These are phyloP conservation scores for Ceratocystiopsis minuta DNA, from an alignment of 2,329 filamentous ascomycete genomes.

Conservation along the genomic window DNA sequence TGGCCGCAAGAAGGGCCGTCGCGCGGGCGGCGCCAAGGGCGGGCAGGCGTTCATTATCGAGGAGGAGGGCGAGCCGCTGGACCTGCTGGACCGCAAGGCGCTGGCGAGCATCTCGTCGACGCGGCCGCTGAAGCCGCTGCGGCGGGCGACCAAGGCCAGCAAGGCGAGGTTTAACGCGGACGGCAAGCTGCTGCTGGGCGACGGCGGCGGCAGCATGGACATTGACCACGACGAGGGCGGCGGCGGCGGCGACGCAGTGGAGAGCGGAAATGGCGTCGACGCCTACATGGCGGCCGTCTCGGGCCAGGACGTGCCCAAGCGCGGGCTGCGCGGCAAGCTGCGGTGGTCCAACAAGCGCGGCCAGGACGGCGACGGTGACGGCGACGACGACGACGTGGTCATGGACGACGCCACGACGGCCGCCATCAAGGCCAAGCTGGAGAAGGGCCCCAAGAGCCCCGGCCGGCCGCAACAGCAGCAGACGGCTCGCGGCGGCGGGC, in stretches of 20 bases:
- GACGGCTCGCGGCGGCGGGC: slow-evolving; percentile 6
- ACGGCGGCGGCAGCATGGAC: slow-evolving; percentile 43
- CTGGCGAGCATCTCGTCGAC: slow-evolving; percentile 88
- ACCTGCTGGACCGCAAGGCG: slow-evolving; percentile 75
- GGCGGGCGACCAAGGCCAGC: slow-evolving; percentile 33
- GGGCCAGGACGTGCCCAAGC: slow-evolving; percentile 45
- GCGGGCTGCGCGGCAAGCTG: slow-evolving; percentile 47
- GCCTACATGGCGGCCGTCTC: slow-evolving; percentile 54
- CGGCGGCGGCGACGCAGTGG: slow-evolving; percentile 17
- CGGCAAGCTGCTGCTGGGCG: slow-evolving; percentile 57
- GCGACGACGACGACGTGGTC: slow-evolving; percentile 28
- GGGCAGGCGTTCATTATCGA: slow-evolving; percentile 77
- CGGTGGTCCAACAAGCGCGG: slow-evolving; percentile 50
- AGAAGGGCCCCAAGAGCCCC: slow-evolving; percentile 10
- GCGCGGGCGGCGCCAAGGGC: slow-evolving; percentile 35
- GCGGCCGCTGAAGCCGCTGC: slow-evolving; percentile 47
- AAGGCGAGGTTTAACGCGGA: slow-evolving; percentile 58
- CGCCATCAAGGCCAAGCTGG: slow-evolving; percentile 18
- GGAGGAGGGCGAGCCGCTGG: slow-evolving; percentile 84
- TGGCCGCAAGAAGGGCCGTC: slow-evolving; percentile 13
- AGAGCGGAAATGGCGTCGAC: slow-evolving; percentile 33
- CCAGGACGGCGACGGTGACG: slow-evolving; percentile 25
- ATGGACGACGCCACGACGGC: slow-evolving; percentile 34
- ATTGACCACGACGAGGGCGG: slow-evolving; percentile 22
- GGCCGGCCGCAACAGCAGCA: slow-evolving; percentile 14